These are phyloP conservation scores for Colletotrichum melonis DNA, from an alignment of 2,329 filamentous ascomycete genomes.

Conservation along the genomic window DNA sequence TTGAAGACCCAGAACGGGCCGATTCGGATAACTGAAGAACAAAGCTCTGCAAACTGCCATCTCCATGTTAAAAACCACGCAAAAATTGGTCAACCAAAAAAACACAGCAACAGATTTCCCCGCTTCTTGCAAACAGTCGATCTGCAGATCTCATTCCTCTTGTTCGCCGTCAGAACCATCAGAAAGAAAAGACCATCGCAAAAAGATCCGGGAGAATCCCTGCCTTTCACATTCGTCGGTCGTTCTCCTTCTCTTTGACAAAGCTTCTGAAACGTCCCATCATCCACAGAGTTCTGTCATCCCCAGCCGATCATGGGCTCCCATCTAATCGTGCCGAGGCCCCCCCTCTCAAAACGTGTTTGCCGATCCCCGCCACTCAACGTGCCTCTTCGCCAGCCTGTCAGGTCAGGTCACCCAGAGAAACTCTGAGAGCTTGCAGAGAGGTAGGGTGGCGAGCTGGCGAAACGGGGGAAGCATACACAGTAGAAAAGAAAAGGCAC, in stretches of 20 bases:
- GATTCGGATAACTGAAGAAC: not conserved
- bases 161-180: not conserved
- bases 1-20: not conserved
- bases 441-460: no score
- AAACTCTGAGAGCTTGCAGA: not conserved
- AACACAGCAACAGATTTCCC: not conserved
- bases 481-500: not conserved
- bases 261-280: constrained; percentile 14
- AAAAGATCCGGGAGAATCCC: not conserved
- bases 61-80: not conserved
- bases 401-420: not conserved
- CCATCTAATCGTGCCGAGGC: not conserved
- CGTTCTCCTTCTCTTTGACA: no score
- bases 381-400: not conserved
- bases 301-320: not conserved
- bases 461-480: not conserved
- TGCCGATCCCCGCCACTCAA: constrained; percentile 12
- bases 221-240: not conserved
- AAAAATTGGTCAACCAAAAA: no score
- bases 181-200: not conserved
- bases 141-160: not conserved
- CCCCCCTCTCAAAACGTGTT: not conserved
- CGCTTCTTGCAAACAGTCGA: not conserved
- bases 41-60: not conserved
- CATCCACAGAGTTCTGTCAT: not conserved